Evolutionary conservation across 257 asterid species (phyloP), one percentile per base, ranked within the genome.

Genomic region (Primulina tabacum): DNA sequence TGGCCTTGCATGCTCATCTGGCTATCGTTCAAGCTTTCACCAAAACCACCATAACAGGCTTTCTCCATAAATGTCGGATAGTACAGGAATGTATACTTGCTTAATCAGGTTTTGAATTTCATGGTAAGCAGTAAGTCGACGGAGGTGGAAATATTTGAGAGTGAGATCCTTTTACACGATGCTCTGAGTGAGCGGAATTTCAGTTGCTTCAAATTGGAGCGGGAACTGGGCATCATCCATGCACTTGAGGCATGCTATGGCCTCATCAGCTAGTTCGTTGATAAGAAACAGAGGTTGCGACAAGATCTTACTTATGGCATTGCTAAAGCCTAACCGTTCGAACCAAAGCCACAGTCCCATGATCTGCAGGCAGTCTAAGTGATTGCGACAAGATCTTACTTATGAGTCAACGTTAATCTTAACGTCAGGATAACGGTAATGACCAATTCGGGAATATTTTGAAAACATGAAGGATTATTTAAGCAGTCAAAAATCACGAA

Each of bases 331-430:
- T 2, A 28, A 8, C 10, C 74, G 76, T 73, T 90, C 96, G 17
- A 88, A 29, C 88, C 90, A 88, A 35, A 88, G 56, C 92, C 90
- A 86, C 2, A 88, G 64, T 61, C 86, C 88, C 82, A 90, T 55
- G 8, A 82, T 68, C 28, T 82, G 87, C 14, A 88, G 73, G 38
- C 82, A 73, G 38, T 86, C 92, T 0, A 70, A 1, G 8, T 91
- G 91, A 55, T 84, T 67, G 55, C 89, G 89, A 17, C 72, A 5
- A 90, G 87, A 12, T 83, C 84, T 26, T n/a, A n/a, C n/a, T n/a
- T n/a, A n/a, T n/a, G n/a, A n/a, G n/a, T n/a, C n/a, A n/a, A n/a
- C n/a, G n/a, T n/a, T n/a, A n/a, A n/a, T n/a, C n/a, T n/a, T n/a
- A n/a, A n/a, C n/a, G n/a, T n/a, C n/a, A n/a, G n/a, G n/a, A n/a